phyloP scores from a whole-genome alignment of 257 asterid genomes.

The Petunia secreta region DNA sequence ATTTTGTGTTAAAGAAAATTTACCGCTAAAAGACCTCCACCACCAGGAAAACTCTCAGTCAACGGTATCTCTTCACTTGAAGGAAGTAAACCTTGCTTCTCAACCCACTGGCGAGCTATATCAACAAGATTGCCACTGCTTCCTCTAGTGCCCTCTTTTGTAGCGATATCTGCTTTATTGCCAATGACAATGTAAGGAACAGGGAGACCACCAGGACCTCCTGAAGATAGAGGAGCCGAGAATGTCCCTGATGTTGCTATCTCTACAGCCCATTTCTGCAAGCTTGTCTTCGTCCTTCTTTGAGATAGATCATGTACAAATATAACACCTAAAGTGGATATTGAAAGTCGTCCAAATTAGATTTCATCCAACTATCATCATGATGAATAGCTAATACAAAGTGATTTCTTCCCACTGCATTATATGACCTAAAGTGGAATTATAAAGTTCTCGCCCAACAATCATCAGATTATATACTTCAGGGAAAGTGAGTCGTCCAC shows the following conservation, averaged over 20 bases:
- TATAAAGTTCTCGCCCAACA: background rate
- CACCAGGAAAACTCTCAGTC: constrained; percentile 81
- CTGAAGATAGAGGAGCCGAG: constrained; percentile 91
- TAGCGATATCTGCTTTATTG: constrained; percentile 77
- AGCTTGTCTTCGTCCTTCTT: constrained; percentile 83
- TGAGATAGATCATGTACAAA: constrained; percentile 96
- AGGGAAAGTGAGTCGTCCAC: background rate
- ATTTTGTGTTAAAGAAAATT: constrained; percentile 33
- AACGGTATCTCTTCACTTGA: constrained; percentile 87
- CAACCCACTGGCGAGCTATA: constrained; percentile 97
- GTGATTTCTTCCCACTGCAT: background rate
- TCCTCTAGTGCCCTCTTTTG: constrained; percentile 54
- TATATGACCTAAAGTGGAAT: background rate
- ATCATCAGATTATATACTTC: background rate
- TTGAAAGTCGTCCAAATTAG: background rate
- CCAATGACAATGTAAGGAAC: constrained; percentile 92
- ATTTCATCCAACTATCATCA: background rate
- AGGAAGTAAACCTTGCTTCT: constrained; percentile 94
- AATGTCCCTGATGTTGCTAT: constrained; percentile 85
- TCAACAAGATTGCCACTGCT: constrained; percentile 98
- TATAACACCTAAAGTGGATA: constrained; percentile 67
- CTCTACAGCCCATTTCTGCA: constrained; percentile 96
- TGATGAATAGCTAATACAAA: constrained; percentile 1
- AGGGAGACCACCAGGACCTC: constrained; percentile 97
- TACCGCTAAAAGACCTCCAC: constrained; percentile 91